phyloP scores from a whole-genome alignment of 164 flowering plant species.

The Berberis vulgaris region DNA sequence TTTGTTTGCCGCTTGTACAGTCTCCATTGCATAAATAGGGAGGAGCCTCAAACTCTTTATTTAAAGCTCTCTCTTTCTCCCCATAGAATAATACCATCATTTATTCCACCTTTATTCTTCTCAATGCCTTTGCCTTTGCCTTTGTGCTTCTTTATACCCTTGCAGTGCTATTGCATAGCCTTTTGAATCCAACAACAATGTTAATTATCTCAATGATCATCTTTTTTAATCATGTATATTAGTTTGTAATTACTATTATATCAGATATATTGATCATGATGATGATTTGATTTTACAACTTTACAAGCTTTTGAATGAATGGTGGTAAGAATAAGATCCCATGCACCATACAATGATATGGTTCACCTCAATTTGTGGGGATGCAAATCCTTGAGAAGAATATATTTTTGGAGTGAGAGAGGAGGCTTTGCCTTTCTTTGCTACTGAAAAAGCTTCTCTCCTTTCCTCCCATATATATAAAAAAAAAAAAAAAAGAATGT shows the following conservation, averaged over 20 bases:
- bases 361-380: conserved; percentile 8
- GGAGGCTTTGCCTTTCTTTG: not conserved
- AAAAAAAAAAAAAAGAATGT: too few relatives aligned
- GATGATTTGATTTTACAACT: not conserved
- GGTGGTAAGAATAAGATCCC: conserved; percentile 17
- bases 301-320: not conserved
- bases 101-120: conserved; percentile 1
- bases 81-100: conserved; percentile 1
- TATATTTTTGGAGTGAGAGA: conserved; percentile 7
- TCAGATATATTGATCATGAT: not conserved
- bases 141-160: conserved; percentile 2
- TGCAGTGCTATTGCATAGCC: too few relatives aligned
- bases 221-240: too few relatives aligned
- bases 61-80: not conserved
- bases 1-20: conserved; percentile 1
- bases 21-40: not conserved
- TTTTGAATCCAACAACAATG: not conserved
- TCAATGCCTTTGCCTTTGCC: not conserved
- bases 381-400: conserved; percentile 17
- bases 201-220: too few relatives aligned
- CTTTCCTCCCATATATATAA: conserved; percentile 2
- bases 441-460: conserved; percentile 8
- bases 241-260: too few relatives aligned
- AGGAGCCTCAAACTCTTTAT: not conserved
- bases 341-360: conserved; percentile 2